Conservation (phyloP, 2,329 filamentous ascomycete species). For the Aspergillus puulaauensis region DNA sequence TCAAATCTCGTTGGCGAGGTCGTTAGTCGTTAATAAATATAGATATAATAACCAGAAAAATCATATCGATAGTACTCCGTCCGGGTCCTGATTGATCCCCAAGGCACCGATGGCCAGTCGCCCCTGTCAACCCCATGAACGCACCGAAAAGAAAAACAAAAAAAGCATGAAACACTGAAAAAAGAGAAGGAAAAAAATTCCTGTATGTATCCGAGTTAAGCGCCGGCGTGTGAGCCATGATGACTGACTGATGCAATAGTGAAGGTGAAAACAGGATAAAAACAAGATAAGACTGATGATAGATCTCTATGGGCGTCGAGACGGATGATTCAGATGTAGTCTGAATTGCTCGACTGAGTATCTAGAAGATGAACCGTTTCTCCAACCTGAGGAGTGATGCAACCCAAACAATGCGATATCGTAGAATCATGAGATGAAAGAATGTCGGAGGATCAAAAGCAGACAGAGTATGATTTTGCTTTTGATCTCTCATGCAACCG, state of each 20-base stretch:
- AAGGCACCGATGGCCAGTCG: background rate
- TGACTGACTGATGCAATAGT: background rate
- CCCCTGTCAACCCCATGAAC: background rate
- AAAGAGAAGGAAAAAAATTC: background rate
- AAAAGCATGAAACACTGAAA: background rate
- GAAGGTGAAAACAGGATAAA: constrained; percentile 3
- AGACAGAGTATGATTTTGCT: constrained; percentile 18
- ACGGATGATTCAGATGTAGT: background rate
- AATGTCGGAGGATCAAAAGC: background rate
- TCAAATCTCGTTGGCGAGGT: background rate
- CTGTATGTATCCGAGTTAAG: constrained; percentile 1
- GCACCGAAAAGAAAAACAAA: background rate
- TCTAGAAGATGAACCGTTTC: constrained; percentile 1
- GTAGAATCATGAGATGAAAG: background rate
- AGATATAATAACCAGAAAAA: background rate
- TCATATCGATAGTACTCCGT: background rate
- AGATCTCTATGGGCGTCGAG: constrained; percentile 9
- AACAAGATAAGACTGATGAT: constrained; percentile 1
- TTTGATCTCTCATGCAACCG: constrained; percentile 1
- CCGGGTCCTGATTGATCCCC: background rate
- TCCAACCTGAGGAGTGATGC: constrained; percentile 1
- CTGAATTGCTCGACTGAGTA: constrained; percentile 5
- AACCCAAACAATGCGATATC: constrained; percentile 4
- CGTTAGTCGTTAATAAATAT: constrained; percentile 1
- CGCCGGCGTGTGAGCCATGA: background rate